Evolutionary conservation across 345 rosid genomes (phyloP), one percentile per base, ranked within the genome.

Genomic region (Hypericum perforatum): DNA sequence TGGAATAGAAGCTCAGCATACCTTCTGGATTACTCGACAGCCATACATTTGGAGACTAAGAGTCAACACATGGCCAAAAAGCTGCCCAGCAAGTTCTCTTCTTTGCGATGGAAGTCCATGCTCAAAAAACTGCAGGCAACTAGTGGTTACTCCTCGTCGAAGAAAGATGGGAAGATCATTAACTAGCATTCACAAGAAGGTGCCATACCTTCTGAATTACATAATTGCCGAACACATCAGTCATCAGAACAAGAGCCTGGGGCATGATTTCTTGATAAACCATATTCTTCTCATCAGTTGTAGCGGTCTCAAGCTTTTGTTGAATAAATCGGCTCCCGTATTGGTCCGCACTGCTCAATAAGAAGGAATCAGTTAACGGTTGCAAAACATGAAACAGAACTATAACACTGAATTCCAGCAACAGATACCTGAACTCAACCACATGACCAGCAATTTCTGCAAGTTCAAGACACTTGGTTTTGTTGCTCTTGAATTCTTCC

Each of bases 31-130:
- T 46, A 81, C 86, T 4, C 86, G 77, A 42, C 86, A 78, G 43
- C 86, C 86, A 63, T 81, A 78, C 86, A 81, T 81, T 62, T 81
- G 86, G 57, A 81, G 78, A 68, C 83, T 75, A 47, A 78, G 77
- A 11, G 77, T 70, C 58, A 81, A 56, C 52, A 81, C 82, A 57
- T 81, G 76, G 46, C 76, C 77, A 22, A 68, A 56, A 57, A 78
- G 78, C 42, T 73, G 71, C 60, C 59, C 67, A 44, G 83, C 81
- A 37, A 81, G 65, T 54, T 81, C 83, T 60, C 83, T 78, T 52
- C 83, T 67, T 66, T 81, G 86, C 36, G 72, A 53, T 5, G 67
- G 57, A 63, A 78, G 83, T 49, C 86, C 86, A 61, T 81, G 81
- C 77, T 78, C 86, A 67, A 81, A 81, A 58, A 81, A 81, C 83